Base-by-base conservation (phyloP, 495 filamentous ascomycete species). In the Neurospora hispaniola region DNA sequence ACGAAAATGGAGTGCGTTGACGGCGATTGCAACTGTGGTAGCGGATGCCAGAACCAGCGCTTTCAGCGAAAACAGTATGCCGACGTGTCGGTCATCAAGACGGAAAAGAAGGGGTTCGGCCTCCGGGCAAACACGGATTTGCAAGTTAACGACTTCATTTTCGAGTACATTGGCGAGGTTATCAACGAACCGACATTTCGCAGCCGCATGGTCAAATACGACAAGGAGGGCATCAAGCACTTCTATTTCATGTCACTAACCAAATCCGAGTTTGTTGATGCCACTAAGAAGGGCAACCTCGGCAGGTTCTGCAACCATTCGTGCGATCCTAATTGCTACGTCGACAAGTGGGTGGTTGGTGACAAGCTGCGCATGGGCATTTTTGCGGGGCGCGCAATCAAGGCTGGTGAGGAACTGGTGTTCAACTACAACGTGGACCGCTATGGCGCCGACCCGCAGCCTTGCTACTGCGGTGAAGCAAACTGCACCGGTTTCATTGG, bases 351-450 rank as follows among this genome's bases (percentile, higher is more conserved):
- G 96, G 93, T 99, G 69, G 94, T 98, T 43, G 94, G 94, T n/a
- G 92, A 96, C 78, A 98, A 97, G 84, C 83, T 98, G 79, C 95
- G 96, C 78, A 98, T 99, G 96, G 96, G 96, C 74, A 98, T 99
- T 75, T 99, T 99, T 83, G 93, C 96, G 76, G 88, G 92, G 84
- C 93, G 94, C 73, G 86, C 88, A 77, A 92, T 99, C 76, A 88
- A 90, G 76, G 89, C 91, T 2, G 96, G 96, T 48, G 96, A 99
- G 81, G 96, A 99, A 80, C 85, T 99, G 42, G 94, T 97, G n/a
- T 99, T 99, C 86, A 97, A 99, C 84, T 99, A 99, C 87, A 99
- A 99, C 75, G 96, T 99, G 71, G 96, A 99, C 80, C 90, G 96
- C 73, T 99, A 99, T 78, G 96, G 96, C 73, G 94, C 96, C 42